A percentile compares a stretch with the other conserved stretches of the same genome.
Evolutionary conservation across 805 yeast species (phyloP).

Genomic region (Jamesozyma piceae): DNA sequence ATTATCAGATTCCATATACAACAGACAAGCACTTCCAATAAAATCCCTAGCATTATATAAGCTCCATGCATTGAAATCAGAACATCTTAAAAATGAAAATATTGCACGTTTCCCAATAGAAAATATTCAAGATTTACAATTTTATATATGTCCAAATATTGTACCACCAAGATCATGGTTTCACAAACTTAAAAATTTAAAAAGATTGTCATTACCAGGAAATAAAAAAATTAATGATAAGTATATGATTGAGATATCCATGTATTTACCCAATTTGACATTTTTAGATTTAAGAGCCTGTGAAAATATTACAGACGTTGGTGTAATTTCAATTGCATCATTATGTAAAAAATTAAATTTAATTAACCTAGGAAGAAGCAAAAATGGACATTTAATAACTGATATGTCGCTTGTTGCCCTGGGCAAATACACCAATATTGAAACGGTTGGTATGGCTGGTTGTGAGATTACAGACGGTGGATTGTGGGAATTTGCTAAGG

Average conservation of each 20-base stretch:
- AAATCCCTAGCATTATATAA: constrained; percentile 43
- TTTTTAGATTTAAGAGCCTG: constrained; percentile 78
- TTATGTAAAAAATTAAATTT: constrained; percentile 47
- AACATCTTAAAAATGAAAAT: constrained; percentile 35
- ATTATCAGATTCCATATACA: constrained; percentile 2
- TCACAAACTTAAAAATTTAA: constrained; percentile 31
- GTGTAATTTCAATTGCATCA: constrained; percentile 57
- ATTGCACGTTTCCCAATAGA: constrained; percentile 29
- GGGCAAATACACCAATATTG: constrained; percentile 45
- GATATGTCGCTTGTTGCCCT: constrained; percentile 57
- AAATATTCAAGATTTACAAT: constrained; percentile 58
- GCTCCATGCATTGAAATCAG: constrained; percentile 44
- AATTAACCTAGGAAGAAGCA: constrained; percentile 76
- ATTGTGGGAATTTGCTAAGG: constrained; percentile 68
- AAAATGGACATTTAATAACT: constrained; percentile 56
- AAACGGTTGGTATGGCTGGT: constrained; percentile 83
- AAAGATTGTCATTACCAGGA: constrained; percentile 56
- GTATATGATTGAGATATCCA: constrained; percentile 43
- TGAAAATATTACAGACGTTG: constrained; percentile 64
- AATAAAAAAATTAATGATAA: constrained; percentile 52
- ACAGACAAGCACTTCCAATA: neutral
- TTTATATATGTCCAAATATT: constrained; percentile 72
- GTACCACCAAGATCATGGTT: constrained; percentile 46
- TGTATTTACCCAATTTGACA: constrained; percentile 48
- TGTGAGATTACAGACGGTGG: constrained; percentile 69